Conservation (phyloP, 495 filamentous ascomycete genomes). For the Durotheca rogersii region DNA sequence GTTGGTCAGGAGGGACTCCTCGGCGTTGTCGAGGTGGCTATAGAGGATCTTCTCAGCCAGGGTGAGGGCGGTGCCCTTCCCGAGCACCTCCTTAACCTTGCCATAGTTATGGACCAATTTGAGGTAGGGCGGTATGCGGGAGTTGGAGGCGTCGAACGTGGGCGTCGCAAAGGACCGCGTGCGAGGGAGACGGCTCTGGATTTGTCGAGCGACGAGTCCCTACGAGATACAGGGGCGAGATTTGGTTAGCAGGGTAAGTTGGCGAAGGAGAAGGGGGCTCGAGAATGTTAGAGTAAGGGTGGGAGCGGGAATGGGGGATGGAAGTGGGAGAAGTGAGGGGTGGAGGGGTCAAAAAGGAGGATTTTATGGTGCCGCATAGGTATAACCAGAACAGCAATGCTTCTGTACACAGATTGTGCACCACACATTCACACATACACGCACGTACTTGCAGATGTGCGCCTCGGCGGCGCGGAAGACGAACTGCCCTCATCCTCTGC, state of each 20-base stretch:
- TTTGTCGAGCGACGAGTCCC: constrained; percentile 25
- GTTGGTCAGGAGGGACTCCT: constrained; percentile 78
- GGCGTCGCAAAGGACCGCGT: constrained; percentile 35
- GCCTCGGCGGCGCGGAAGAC: constrained; percentile 31
- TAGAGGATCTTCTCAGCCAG: constrained; percentile 98
- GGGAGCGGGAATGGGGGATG: no score
- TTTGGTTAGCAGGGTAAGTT: not conserved
- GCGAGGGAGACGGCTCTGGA: constrained; percentile 25
- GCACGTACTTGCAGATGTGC: constrained; percentile 31
- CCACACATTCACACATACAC: not conserved
- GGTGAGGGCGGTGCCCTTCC: constrained; percentile 66
- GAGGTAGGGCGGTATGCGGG: constrained; percentile 48
- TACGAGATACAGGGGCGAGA: not conserved
- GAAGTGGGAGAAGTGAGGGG: no score
- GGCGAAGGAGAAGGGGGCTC: no score
- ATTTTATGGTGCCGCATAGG: no score
- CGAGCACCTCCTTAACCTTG: constrained; percentile 70
- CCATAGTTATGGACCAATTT: constrained; percentile 49
- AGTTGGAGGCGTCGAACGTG: constrained; percentile 31
- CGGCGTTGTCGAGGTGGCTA: constrained; percentile 84
- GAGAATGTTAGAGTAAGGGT: no score
- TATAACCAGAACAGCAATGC: not conserved
- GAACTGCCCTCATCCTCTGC: constrained; percentile 34
- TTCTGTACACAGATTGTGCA: not conserved
- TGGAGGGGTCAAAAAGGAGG: no score